Percentiles rank a stretch among this genome's conserved stretches.
phyloP scores from a whole-genome alignment of 2,329 filamentous ascomycete species.

The Bipolaris cookei region DNA sequence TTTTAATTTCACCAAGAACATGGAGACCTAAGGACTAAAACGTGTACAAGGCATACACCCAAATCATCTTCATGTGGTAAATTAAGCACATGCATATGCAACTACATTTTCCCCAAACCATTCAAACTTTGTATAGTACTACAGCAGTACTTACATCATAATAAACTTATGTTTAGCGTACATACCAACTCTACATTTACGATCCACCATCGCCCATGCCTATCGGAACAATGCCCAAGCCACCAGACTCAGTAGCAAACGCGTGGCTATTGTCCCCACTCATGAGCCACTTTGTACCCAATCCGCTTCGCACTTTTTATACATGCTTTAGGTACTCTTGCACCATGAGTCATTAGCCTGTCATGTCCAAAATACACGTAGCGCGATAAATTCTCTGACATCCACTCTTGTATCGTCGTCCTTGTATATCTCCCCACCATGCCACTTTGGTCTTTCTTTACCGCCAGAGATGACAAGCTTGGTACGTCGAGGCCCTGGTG shows the following conservation, averaged over 20 bases:
- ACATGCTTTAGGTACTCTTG: too few relatives aligned
- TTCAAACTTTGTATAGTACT: too few relatives aligned
- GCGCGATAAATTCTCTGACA: too few relatives aligned
- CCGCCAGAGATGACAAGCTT: background rate
- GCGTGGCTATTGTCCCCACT: background rate
- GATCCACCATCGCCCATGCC: conserved; percentile 1
- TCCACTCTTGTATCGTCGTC: too few relatives aligned
- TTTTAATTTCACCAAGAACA: background rate
- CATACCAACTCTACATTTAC: conserved; percentile 12
- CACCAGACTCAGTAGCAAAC: background rate
- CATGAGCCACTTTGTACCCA: background rate
- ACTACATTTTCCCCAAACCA: too few relatives aligned
- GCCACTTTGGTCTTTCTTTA: background rate
- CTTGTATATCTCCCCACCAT: background rate
- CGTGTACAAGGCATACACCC: too few relatives aligned
- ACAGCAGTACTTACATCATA: background rate
- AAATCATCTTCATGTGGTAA: too few relatives aligned
- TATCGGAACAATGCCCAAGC: conserved; percentile 5
- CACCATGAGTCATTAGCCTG: too few relatives aligned
- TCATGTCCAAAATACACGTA: too few relatives aligned
- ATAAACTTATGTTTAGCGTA: background rate
- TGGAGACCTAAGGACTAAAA: background rate
- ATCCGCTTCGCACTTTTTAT: too few relatives aligned
- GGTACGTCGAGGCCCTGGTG: background rate
- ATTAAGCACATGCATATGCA: too few relatives aligned